Base-by-base conservation (phyloP, 1,284 basidiomycete species). In the Lentinus polychrous region DNA sequence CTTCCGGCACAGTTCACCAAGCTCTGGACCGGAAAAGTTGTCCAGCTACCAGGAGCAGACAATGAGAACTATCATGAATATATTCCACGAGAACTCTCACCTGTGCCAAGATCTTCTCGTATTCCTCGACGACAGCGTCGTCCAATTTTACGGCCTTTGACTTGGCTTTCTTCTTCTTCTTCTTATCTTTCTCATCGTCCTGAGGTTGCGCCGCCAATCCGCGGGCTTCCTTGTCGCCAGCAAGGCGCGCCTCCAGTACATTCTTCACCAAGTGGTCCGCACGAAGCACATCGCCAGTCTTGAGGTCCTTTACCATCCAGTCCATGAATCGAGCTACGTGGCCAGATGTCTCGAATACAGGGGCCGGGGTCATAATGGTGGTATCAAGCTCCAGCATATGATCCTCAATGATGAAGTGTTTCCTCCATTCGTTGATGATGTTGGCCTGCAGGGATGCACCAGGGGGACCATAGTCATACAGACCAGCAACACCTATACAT, bases 341-440 rank as follows among this genome's bases (percentile, higher is more conserved):
- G 32, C 96, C 96, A 27, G 94, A 98, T 0, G 95, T 89, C 69
- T 98, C 95, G 67, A 99, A 94, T 4, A 99, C 95, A 12, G 94
- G 79, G 1, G 90, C 79, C 23, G 94, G 86, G 0, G 95, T 99
- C 86, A 99, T 95, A 70, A 96, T 87, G 36, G 96, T 98, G 23
- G 94, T 98, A 65, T 99, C 95, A 56, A 99, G 82, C 71, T 99
- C 95, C 59, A 96, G 85, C 96, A 99, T 99, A 72, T 93, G 85
- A 65, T 99, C 95, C 63, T 98, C 92, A 61, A 99, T 79, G 72
- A 99, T 97, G 66, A 98, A 99, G 72, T 99, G 96, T 65, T 89
- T 91, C 52, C 96, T 80, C 96, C 96, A 99, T 75, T 91, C 90
- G 6, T 89, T 76, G 62, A 98, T 86, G 69, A 99, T 93, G 76